Conservation (phyloP, 2,329 filamentous ascomycete genomes). For the Rosellinia necatrix region DNA sequence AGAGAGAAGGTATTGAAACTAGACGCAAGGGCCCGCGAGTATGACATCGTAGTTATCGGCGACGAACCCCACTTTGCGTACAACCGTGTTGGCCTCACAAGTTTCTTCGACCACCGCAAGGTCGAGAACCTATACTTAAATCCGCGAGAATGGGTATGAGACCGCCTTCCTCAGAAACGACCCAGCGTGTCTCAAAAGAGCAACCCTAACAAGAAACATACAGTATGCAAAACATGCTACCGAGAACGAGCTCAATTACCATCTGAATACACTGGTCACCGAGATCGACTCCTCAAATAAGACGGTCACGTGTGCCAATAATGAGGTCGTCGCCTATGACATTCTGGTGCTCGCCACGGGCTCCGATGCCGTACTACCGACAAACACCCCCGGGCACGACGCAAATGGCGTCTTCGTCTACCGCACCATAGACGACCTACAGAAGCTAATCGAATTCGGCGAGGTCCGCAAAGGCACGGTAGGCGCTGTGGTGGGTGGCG, state of each 20-base stretch:
- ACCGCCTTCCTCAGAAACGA: neutral
- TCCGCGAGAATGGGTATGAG: conserved; percentile 74
- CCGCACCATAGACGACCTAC: conserved; percentile 80
- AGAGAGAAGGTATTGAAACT: conserved; percentile 90
- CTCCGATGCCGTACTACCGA: conserved; percentile 77
- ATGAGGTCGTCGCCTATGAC: conserved; percentile 74
- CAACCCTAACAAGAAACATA: neutral
- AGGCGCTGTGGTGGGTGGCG: conserved; percentile 81
- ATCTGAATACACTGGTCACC: conserved; percentile 76
- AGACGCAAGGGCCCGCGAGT: conserved; percentile 75
- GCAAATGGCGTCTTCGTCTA: conserved; percentile 88
- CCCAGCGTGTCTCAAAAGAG: too few relatives aligned
- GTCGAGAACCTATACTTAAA: conserved; percentile 91
- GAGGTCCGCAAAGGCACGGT: conserved; percentile 67
- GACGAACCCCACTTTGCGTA: conserved; percentile 89
- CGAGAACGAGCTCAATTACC: conserved; percentile 71
- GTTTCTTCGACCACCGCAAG: conserved; percentile 84
- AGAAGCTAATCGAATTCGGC: conserved; percentile 76
- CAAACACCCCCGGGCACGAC: conserved; percentile 74
- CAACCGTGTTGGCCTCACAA: conserved; percentile 86
- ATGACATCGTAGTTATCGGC: conserved; percentile 82
- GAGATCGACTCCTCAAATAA: conserved; percentile 68
- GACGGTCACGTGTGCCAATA: conserved; percentile 71
- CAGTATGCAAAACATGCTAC: conserved; percentile 67
- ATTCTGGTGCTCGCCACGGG: conserved; percentile 84